phyloP scores from a whole-genome alignment of 1,284 basidiomycete species.

The Singerocomus inundabilis region DNA sequence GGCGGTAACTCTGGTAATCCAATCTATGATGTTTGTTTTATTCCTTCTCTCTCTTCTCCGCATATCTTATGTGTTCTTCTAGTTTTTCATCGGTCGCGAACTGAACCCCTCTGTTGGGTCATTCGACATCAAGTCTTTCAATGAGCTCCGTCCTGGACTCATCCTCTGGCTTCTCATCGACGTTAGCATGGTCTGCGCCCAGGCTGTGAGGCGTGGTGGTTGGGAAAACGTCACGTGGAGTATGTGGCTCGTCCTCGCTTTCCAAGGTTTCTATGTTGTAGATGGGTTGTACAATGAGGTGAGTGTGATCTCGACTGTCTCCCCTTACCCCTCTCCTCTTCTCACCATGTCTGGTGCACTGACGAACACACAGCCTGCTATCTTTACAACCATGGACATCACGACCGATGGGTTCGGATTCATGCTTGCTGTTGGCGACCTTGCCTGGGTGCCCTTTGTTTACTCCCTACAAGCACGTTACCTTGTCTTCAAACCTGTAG shows the following conservation, averaged over 20 bases:
- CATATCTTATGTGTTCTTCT: conserved; percentile 5
- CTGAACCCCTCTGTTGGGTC: conserved; percentile 88
- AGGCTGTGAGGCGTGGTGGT: conserved; percentile 79
- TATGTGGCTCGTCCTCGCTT: conserved; percentile 86
- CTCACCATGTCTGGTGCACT: neutral
- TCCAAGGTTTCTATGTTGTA: conserved; percentile 86
- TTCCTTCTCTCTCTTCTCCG: neutral
- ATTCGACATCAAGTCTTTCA: conserved; percentile 98
- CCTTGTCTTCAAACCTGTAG: conserved; percentile 83
- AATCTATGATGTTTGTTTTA: conserved; percentile 82
- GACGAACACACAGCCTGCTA: conserved; percentile 53
- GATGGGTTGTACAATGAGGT: conserved; percentile 92
- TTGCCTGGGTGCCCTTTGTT: conserved; percentile 93
- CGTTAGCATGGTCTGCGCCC: conserved; percentile 90
- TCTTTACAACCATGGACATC: conserved; percentile 98
- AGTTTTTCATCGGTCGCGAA: conserved; percentile 98
- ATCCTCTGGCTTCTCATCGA: conserved; percentile 94
- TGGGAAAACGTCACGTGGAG: conserved; percentile 76
- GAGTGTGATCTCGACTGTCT: conserved; percentile 21
- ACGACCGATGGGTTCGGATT: conserved; percentile 98
- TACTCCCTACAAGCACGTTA: conserved; percentile 95
- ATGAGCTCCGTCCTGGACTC: conserved; percentile 92
- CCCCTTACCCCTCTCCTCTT: too few relatives aligned
- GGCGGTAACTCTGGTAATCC: conserved; percentile 90
- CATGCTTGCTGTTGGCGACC: conserved; percentile 95